phyloP scores from a whole-genome alignment of 192 early-diverging fungal species.

The Chytriomyces hyalinus region DNA sequence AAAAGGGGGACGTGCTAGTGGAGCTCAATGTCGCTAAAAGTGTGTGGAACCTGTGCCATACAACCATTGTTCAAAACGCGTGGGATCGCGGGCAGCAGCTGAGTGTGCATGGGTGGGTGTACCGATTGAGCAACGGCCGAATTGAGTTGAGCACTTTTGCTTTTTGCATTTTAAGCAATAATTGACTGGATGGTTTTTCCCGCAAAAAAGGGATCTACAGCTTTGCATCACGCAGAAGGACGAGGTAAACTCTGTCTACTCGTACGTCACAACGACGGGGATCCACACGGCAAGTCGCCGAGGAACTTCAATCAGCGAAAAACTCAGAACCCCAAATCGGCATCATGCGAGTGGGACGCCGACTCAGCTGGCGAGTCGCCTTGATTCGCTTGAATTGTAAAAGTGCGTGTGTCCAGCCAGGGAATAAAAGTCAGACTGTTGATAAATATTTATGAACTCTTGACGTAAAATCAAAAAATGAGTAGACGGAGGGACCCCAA shows the following conservation, averaged over 20 bases:
- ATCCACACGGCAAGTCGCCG: slow-evolving; percentile 9
- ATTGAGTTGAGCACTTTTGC: too few species aligned
- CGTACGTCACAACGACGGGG: slow-evolving; percentile 20
- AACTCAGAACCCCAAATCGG: not conserved
- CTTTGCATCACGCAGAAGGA: slow-evolving; percentile 34
- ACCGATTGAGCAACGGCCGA: slow-evolving; percentile 43
- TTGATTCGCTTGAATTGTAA: not conserved
- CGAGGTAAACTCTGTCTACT: slow-evolving; percentile 26
- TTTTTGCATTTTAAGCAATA: too few species aligned
- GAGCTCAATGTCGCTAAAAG: slow-evolving; percentile 79
- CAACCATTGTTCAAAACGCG: slow-evolving; percentile 84
- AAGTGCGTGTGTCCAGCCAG: not conserved
- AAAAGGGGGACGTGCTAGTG: slow-evolving; percentile 39
- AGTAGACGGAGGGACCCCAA: slow-evolving; percentile 9
- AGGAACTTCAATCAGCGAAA: slow-evolving; percentile 5
- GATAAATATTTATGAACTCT: too few species aligned
- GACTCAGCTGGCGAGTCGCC: not conserved
- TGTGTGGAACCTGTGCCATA: slow-evolving; percentile 74
- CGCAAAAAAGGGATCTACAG: slow-evolving; percentile 13
- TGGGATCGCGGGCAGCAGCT: slow-evolving; percentile 78
- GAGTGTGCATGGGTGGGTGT: slow-evolving; percentile 58
- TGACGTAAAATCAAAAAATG: not conserved
- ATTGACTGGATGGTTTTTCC: not conserved
- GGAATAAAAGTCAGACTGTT: not conserved
- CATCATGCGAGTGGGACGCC: not conserved